phyloP scores from a whole-genome alignment of 2,329 filamentous ascomycete species.

The Teratosphaeria nubilosa region DNA sequence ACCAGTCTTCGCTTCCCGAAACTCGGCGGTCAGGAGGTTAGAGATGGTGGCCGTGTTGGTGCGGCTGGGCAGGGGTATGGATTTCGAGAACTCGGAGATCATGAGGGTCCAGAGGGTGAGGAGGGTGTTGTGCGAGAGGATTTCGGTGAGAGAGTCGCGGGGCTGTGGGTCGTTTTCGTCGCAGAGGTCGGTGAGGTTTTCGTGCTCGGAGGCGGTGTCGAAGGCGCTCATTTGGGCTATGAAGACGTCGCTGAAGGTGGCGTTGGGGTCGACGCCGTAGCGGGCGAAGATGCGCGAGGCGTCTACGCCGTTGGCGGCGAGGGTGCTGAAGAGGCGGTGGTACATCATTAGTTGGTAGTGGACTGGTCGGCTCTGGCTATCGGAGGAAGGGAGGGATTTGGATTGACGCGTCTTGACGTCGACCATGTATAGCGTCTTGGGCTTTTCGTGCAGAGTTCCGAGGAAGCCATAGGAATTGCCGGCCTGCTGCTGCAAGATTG shows the following conservation, averaged over 20 bases:
- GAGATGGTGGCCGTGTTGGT: conserved; percentile 37
- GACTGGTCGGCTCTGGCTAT: conserved; percentile 59
- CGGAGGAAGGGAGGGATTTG: conserved; percentile 52
- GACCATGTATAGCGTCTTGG: conserved; percentile 54
- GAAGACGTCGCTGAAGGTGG: conserved; percentile 67
- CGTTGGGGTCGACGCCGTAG: conserved; percentile 57
- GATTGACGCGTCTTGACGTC: conserved; percentile 79
- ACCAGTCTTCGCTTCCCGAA: conserved; percentile 38
- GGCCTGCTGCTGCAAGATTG: conserved; percentile 6
- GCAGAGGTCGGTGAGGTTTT: conserved; percentile 9
- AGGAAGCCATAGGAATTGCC: conserved; percentile 3
- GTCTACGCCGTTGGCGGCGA: conserved; percentile 62
- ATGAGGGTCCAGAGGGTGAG: conserved; percentile 52
- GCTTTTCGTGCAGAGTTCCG: conserved; percentile 21
- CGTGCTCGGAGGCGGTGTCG: conserved; percentile 48
- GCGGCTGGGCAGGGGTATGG: conserved; percentile 37
- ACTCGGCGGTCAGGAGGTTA: conserved; percentile 48
- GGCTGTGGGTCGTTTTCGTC: conserved; percentile 17
- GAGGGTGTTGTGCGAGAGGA: conserved; percentile 51
- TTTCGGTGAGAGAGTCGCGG: conserved; percentile 39
- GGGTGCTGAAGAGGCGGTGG: conserved; percentile 67
- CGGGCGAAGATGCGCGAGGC: conserved; percentile 59
- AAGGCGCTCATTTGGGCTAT: conserved; percentile 62
- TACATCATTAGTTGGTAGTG: conserved; percentile 86
- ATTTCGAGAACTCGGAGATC: conserved; percentile 46